phyloP scores from a whole-genome alignment of 1,284 basidiomycete genomes.

The Athelia sp. region DNA sequence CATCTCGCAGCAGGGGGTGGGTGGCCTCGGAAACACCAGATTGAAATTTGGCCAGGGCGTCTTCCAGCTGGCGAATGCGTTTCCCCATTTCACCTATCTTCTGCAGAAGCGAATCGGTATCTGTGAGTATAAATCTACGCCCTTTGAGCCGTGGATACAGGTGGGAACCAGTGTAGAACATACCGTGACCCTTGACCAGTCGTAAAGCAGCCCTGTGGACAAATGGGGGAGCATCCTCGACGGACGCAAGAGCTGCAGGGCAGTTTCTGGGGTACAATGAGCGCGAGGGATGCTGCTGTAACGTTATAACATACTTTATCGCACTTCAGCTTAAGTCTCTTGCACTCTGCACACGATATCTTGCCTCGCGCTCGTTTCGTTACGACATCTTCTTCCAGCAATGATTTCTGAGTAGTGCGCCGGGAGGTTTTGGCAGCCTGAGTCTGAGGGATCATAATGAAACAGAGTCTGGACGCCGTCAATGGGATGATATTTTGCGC shows the following conservation, averaged over 20 bases:
- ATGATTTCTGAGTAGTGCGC: too few species aligned
- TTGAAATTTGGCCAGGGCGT: background rate
- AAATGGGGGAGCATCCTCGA: conserved; percentile 61
- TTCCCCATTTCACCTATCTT: conserved; percentile 55
- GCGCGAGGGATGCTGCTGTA: too few species aligned
- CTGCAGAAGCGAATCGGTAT: conserved; percentile 56
- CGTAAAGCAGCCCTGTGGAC: conserved; percentile 64
- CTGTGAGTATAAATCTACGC: too few species aligned
- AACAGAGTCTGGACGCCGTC: too few species aligned
- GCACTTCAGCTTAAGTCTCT: too few species aligned
- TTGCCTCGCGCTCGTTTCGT: too few species aligned
- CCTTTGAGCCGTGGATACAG: background rate
- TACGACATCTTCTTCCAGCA: too few species aligned
- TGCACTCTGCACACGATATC: too few species aligned
- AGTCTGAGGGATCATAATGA: too few species aligned
- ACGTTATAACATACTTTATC: too few species aligned
- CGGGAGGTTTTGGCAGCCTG: too few species aligned
- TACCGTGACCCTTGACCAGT: conserved; percentile 65
- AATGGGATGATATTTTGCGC: too few species aligned
- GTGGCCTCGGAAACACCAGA: conserved; percentile 11
- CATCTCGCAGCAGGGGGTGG: conserved; percentile 16
- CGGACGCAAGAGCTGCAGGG: conserved; percentile 54
- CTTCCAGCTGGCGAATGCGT: background rate
- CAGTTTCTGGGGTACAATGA: conserved; percentile 29
- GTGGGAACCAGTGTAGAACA: conserved; percentile 54